Evolutionary conservation across 176 grass and related monocot genomes (phyloP), one percentile per base, ranked within the genome.

Genomic region (Miscanthus lutarioriparius): DNA sequence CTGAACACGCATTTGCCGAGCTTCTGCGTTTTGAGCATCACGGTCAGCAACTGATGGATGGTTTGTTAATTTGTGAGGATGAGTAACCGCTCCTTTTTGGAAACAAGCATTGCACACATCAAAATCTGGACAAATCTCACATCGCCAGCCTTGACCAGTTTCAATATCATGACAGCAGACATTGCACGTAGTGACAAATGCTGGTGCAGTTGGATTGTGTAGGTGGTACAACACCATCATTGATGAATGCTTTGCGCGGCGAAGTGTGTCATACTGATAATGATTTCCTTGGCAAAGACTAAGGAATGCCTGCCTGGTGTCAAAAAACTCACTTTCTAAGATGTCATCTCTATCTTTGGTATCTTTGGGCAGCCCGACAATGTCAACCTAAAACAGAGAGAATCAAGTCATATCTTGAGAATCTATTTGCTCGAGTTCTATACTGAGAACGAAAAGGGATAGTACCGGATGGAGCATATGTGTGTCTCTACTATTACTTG

Each of bases 151-250:
- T 87, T 96, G 91, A 72, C 93, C 97, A 74, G 93, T 84, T 90
- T 99, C 97, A 72, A 96, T 99, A 74, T 99, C 97, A 89, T 92
- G 97, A 80, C 74, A 54, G 85, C 97, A 99, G 45, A 83, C 90
- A 65, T 94, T 92, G 79, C 97, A 99, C 38, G 93, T 89, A 77
- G 93, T 96, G n/a, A 99, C 97, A 87, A 96, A 99, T 6, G 93
- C 97, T 10, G 97, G 97, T 54, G 97, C 97, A 65, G 93, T 99
- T 44, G 97, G 97, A 87, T 99, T 99, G 83, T 99, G 97, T 40
- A 99, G 91, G 86, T 99, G 97, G 80, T 99, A 99, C 74, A 99
- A 78, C 66, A 99, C 93, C 97, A 99, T 99, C 90, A 99, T 99
- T 78, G 97, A 99, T 1, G 97, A 99, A 85, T 99, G 97, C 86